A percentile compares a stretch with the other conserved stretches of the same genome.
Conservation (phyloP, 2,329 filamentous ascomycete species). For the Geosmithia putterillii region DNA sequence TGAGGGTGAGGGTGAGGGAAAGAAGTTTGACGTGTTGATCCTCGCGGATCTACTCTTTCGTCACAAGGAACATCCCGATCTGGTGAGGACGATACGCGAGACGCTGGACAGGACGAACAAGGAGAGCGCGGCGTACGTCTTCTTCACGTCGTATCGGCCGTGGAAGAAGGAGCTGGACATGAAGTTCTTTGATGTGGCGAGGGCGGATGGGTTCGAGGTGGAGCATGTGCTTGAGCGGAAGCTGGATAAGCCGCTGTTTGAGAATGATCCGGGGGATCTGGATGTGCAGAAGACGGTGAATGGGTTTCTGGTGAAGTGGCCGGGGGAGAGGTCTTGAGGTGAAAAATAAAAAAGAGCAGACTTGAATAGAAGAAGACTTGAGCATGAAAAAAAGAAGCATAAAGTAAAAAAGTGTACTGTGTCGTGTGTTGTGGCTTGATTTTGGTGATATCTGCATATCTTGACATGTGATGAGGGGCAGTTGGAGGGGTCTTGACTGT, state of each 20-base stretch:
- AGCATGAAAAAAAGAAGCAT: too few relatives aligned
- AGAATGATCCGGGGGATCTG: slow-evolving; percentile 77
- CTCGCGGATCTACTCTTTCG: slow-evolving; percentile 86
- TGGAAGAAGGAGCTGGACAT: slow-evolving; percentile 81
- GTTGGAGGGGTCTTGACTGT: too few relatives aligned
- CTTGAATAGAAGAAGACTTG: too few relatives aligned
- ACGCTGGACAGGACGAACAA: slow-evolving; percentile 43
- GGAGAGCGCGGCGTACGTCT: slow-evolving; percentile 61
- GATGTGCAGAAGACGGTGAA: slow-evolving; percentile 71
- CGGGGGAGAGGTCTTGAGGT: slow-evolving; percentile 9
- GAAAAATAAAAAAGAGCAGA: background rate
- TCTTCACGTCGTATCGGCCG: slow-evolving; percentile 89
- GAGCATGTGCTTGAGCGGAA: slow-evolving; percentile 70
- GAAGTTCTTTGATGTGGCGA: slow-evolving; percentile 70
- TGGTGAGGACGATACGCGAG: slow-evolving; percentile 58
- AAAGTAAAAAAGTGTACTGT: too few relatives aligned
- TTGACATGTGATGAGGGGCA: too few relatives aligned
- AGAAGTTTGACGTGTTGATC: slow-evolving; percentile 65
- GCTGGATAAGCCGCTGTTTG: slow-evolving; percentile 81
- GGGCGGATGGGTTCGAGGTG: slow-evolving; percentile 59
- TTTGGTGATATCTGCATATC: too few relatives aligned
- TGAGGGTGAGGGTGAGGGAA: background rate
- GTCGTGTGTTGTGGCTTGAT: too few relatives aligned
- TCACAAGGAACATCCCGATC: slow-evolving; percentile 71
- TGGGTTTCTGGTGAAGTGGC: slow-evolving; percentile 64